Percentiles rank a stretch among this genome's conserved stretches.
phyloP scores from a whole-genome alignment of 2,329 filamentous ascomycete species.

The Diaporthe caulivora region DNA sequence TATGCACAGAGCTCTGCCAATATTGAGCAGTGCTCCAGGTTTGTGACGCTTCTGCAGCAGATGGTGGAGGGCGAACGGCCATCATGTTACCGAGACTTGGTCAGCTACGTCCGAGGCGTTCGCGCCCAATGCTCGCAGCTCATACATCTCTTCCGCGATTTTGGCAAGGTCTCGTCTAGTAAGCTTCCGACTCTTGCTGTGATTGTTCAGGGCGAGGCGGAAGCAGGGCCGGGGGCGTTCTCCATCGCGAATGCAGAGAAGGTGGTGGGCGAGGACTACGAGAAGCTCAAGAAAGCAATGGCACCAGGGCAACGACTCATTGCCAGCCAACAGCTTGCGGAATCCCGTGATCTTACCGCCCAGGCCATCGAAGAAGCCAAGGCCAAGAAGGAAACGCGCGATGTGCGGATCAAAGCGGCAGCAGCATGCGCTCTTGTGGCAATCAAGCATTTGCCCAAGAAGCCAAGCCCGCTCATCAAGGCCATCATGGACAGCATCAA shows the following conservation, averaged over 20 bases:
- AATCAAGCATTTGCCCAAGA: conserved; percentile 91
- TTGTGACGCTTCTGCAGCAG: conserved; percentile 74
- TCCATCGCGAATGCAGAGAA: conserved; percentile 89
- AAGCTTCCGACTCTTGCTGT: conserved; percentile 87
- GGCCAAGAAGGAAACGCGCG: conserved; percentile 81
- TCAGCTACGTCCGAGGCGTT: conserved; percentile 89
- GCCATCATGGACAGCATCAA: conserved; percentile 99
- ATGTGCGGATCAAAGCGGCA: conserved; percentile 87
- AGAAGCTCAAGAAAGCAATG: conserved; percentile 89
- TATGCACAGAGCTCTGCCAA: conserved; percentile 74
- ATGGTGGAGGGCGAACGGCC: conserved; percentile 88
- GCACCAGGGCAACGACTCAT: conserved; percentile 89
- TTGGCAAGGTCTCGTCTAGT: conserved; percentile 81
- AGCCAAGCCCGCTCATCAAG: conserved; percentile 92
- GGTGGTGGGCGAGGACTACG: conserved; percentile 86
- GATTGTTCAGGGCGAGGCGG: conserved; percentile 91
- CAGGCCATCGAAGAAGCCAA: conserved; percentile 84
- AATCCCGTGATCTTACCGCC: conserved; percentile 78
- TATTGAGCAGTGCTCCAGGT: conserved; percentile 66
- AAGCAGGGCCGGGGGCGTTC: conserved; percentile 93
- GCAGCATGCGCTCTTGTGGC: conserved; percentile 90
- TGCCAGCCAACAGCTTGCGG: conserved; percentile 81
- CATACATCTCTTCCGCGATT: conserved; percentile 90
- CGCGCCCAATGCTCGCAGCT: conserved; percentile 92
- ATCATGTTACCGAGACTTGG: conserved; percentile 86